phyloP scores from a whole-genome alignment of 139 green algal genomes.

The Chlamydomonas sp. region DNA sequence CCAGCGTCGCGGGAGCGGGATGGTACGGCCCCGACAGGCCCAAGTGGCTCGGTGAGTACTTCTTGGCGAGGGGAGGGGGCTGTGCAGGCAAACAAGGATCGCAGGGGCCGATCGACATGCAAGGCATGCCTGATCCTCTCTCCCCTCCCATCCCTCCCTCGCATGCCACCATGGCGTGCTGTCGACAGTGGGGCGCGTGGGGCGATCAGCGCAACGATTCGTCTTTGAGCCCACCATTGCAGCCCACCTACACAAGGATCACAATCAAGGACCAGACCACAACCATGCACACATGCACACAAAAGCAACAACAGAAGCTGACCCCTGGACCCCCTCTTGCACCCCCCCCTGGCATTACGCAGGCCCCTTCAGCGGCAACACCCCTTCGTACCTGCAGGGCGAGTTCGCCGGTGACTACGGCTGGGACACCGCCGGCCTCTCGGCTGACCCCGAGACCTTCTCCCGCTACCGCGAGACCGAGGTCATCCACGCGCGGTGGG shows the following conservation, averaged over 20 bases:
- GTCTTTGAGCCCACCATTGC: neutral
- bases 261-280: neutral
- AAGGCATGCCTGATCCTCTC: no score
- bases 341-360: neutral
- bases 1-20: no score
- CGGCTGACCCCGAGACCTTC: conserved; percentile 76
- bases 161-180: neutral
- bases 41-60: conserved; percentile 12
- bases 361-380: conserved; percentile 68
- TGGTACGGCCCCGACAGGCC: conserved; percentile 8
- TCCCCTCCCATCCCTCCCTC: neutral
- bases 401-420: conserved; percentile 81
- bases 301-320: neutral
- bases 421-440: conserved; percentile 91
- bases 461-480: conserved; percentile 85
- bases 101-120: neutral
- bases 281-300: neutral
- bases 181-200: neutral
- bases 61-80: neutral
- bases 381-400: conserved; percentile 76
- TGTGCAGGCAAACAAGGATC: neutral
- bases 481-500: conserved; percentile 82
- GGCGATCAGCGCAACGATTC: neutral
- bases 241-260: neutral
- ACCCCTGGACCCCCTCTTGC: neutral